phyloP scores from a whole-genome alignment of 2,329 filamentous ascomycete genomes.

The Waltergamsia citrina region DNA sequence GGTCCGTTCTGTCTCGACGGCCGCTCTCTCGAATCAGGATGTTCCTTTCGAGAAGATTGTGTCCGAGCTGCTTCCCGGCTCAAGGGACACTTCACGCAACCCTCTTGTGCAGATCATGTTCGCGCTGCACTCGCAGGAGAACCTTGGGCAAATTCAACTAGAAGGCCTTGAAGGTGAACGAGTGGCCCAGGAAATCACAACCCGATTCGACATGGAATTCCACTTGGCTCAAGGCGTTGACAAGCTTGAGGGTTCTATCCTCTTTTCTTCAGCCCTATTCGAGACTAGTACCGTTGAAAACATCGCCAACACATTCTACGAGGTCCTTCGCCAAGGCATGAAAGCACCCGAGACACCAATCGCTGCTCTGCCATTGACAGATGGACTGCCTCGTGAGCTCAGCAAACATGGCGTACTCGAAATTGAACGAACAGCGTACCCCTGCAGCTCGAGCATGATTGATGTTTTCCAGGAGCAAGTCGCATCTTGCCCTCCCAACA shows the following conservation, averaged over 20 bases:
- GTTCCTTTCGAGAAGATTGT: conserved; percentile 9
- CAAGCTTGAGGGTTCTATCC: conserved; percentile 4
- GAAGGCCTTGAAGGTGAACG: conserved; percentile 6
- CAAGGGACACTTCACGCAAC: conserved; percentile 5
- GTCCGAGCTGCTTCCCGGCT: conserved; percentile 1
- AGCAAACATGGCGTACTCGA: neutral
- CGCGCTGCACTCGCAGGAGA: conserved; percentile 5
- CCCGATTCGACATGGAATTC: conserved; percentile 13
- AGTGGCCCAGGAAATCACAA: neutral
- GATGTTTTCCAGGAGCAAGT: conserved; percentile 14
- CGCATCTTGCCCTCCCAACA: conserved; percentile 4
- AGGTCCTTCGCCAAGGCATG: conserved; percentile 8
- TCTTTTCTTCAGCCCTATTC: conserved; percentile 10
- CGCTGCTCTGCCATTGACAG: neutral
- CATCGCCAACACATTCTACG: conserved; percentile 9
- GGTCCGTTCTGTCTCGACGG: conserved; percentile 4
- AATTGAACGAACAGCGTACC: conserved; percentile 7
- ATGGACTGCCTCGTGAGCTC: neutral
- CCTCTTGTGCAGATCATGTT: conserved; percentile 8
- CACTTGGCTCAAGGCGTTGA: conserved; percentile 9
- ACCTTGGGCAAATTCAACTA: conserved; percentile 4
- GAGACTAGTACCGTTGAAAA: conserved; percentile 7
- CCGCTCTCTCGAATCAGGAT: conserved; percentile 8
- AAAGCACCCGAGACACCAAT: conserved; percentile 2
- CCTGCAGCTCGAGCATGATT: conserved; percentile 10